Conservation (phyloP, 208 protist genomes). For the Trypanosoma congolense region DNA sequence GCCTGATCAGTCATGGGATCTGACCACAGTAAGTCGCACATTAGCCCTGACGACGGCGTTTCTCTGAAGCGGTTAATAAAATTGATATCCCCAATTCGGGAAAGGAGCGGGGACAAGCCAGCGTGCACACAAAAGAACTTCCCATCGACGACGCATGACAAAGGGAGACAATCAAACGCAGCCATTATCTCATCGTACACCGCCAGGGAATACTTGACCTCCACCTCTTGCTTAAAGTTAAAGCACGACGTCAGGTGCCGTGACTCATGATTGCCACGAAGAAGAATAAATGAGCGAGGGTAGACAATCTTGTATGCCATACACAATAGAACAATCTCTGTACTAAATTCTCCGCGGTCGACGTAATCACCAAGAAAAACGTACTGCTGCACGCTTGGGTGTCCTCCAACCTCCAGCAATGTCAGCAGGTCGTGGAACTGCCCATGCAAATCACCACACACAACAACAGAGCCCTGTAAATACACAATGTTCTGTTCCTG, state of each 20-base stretch:
- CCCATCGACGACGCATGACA: constrained; percentile 83
- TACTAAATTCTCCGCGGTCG: constrained; percentile 89
- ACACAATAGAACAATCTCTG: constrained; percentile 90
- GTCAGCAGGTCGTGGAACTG: constrained; percentile 97
- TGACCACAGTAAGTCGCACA: constrained; percentile 96
- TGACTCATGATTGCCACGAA: constrained; percentile 98
- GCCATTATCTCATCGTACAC: constrained; percentile 90
- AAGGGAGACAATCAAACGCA: constrained; percentile 91
- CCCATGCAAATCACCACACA: constrained; percentile 95
- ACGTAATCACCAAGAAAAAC: constrained; percentile 98
- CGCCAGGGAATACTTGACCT: constrained; percentile 86
- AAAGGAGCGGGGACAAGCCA: constrained; percentile 78
- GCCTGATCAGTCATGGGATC: constrained; percentile 90
- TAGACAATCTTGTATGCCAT: constrained; percentile 93
- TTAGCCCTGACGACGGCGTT: constrained; percentile 81
- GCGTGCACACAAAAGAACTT: constrained; percentile 94
- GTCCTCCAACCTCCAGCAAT: constrained; percentile 91
- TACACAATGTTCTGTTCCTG: constrained; percentile 84
- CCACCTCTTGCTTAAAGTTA: constrained; percentile 94
- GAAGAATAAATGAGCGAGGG: constrained; percentile 86
- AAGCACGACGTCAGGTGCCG: constrained; percentile 97
- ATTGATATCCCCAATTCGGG: constrained; percentile 75
- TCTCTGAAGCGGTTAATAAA: constrained; percentile 93
- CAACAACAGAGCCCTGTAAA: constrained; percentile 68
- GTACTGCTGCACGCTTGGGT: constrained; percentile 82